Conservation (phyloP, 768 basidiomycete species). For the Ephemerocybe angulata region DNA sequence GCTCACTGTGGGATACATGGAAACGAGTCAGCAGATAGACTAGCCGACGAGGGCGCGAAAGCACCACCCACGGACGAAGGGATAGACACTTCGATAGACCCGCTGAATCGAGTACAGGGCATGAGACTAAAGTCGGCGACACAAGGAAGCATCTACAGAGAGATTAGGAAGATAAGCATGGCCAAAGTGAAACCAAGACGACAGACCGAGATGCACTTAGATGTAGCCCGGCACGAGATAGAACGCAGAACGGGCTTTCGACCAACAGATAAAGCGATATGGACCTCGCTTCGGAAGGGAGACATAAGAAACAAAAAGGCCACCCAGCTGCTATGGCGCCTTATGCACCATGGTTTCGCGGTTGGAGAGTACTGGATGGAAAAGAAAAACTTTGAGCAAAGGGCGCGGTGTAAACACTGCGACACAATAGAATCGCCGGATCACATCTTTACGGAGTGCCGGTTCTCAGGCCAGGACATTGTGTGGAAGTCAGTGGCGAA, state of each 20-base stretch:
- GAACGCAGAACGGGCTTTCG: background rate
- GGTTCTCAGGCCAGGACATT: background rate
- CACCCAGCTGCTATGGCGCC: background rate
- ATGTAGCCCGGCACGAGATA: background rate
- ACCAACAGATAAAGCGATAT: background rate
- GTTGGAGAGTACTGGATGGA: conserved; percentile 1
- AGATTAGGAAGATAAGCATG: background rate
- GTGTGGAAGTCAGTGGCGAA: background rate
- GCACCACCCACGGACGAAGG: too few relatives aligned
- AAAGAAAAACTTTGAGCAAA: background rate
- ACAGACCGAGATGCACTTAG: background rate
- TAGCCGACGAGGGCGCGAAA: conserved; percentile 3
- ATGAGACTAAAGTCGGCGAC: background rate
- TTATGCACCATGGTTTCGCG: background rate
- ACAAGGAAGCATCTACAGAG: background rate
- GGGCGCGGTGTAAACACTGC: background rate
- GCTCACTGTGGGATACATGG: conserved; percentile 11
- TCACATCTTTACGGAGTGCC: background rate
- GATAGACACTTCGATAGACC: too few relatives aligned
- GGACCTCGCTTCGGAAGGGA: background rate
- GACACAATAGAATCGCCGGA: background rate
- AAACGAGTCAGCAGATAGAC: conserved; percentile 15
- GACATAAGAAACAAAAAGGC: background rate
- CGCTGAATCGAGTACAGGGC: background rate
- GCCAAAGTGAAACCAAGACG: background rate